A percentile compares a stretch with the other conserved stretches of the same genome.
Evolutionary conservation across 106 monocot genomes (phyloP).

Genomic region (Cymbidium sinense): DNA sequence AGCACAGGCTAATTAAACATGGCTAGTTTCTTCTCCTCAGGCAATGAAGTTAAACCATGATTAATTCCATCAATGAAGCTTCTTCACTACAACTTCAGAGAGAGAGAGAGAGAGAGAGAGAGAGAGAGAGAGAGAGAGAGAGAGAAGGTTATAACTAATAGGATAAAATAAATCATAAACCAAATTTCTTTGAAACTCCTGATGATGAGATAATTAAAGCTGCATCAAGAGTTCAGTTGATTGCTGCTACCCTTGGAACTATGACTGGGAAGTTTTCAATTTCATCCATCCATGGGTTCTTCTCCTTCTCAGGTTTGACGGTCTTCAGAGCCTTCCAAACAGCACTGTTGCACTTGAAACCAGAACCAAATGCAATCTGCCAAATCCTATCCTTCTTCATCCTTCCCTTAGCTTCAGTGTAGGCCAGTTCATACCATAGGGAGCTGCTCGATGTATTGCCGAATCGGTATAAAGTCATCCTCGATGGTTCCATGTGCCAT

Average conservation of each 20-base stretch:
- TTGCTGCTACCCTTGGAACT: slow-evolving; percentile 15
- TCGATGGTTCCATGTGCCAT: slow-evolving; percentile 20
- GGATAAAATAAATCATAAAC: neutral
- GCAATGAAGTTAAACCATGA: neutral
- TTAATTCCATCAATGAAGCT: neutral
- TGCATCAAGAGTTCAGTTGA: slow-evolving; percentile 5
- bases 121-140: neutral
- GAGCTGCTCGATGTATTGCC: slow-evolving; percentile 22
- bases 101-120: neutral
- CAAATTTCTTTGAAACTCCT: no score
- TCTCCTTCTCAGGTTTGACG: slow-evolving; percentile 11
- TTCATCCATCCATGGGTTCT: slow-evolving; percentile 18
- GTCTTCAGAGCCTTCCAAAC: slow-evolving; percentile 18
- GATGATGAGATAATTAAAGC: neutral
- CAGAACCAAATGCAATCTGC: slow-evolving; percentile 20
- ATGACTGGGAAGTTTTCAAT: slow-evolving; percentile 12
- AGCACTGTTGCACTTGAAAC: slow-evolving; percentile 16
- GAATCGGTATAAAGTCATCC: slow-evolving; percentile 19
- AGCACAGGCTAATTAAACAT: no score
- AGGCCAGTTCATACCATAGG: slow-evolving; percentile 19
- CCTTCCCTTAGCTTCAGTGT: slow-evolving; percentile 15
- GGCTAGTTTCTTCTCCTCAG: no score
- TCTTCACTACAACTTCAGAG: neutral
- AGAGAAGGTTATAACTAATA: neutral
- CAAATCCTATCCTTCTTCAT: slow-evolving; percentile 14